Evolutionary conservation across 495 filamentous ascomycete species (phyloP).

Genomic region (Hypomontagnella monticulosa): DNA sequence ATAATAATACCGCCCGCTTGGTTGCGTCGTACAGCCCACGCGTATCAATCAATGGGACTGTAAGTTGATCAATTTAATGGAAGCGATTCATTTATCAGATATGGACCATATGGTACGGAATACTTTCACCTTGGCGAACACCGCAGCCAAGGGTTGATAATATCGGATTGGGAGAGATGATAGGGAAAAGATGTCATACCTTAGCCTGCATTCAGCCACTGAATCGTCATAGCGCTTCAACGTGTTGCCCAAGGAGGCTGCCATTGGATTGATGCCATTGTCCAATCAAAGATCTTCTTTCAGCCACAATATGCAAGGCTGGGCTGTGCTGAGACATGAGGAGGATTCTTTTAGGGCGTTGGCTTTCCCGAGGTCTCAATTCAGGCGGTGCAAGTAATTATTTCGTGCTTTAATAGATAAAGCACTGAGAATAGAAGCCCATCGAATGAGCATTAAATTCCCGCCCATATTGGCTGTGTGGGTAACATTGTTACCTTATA

Average conservation of each 20-base stretch:
- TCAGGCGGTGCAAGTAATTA: too few species aligned
- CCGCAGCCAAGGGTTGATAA: not conserved
- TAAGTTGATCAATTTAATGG: constrained; percentile 9
- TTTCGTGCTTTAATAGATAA: too few species aligned
- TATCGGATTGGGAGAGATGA: constrained; percentile 12
- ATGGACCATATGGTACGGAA: constrained; percentile 1
- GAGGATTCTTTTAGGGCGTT: too few species aligned
- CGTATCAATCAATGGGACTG: too few species aligned
- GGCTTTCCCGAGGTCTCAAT: too few species aligned
- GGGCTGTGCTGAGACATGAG: not conserved
- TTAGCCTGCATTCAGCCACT: constrained; percentile 33
- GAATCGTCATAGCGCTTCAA: constrained; percentile 38
- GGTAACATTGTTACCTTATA: too few species aligned
- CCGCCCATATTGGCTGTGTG: too few species aligned
- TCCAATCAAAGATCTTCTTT: constrained; percentile 10
- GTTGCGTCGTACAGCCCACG: constrained; percentile 28
- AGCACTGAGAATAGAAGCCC: too few species aligned
- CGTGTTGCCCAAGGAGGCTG: constrained; percentile 35
- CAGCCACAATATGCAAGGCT: constrained; percentile 42
- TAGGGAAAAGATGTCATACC: constrained; percentile 25
- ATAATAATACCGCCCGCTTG: constrained; percentile 22
- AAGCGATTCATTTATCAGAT: constrained; percentile 22
- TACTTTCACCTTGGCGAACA: constrained; percentile 4
- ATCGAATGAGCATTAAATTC: too few species aligned
- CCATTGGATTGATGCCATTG: constrained; percentile 30